A percentile compares a stretch with the other conserved stretches of the same genome.
Conservation (phyloP, 768 basidiomycete species). For the Pulveroboletus ravenelii region DNA sequence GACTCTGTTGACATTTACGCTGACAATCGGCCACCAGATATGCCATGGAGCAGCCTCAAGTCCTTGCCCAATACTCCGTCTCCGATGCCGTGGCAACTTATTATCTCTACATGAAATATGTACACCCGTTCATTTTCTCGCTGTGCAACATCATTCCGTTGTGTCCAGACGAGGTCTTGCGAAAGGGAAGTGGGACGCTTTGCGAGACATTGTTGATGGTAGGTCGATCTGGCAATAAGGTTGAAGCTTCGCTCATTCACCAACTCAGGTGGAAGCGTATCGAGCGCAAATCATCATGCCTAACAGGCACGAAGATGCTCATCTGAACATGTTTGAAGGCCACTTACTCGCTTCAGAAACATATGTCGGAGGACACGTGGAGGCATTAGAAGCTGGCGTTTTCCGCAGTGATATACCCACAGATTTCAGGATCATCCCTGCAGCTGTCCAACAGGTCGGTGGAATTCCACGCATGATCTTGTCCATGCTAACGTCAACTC, state of each 20-base stretch:
- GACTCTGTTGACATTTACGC: not conserved
- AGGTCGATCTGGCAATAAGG: slow-evolving; percentile 18
- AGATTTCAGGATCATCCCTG: slow-evolving; percentile 91
- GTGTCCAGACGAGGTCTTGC: slow-evolving; percentile 90
- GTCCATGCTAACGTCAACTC: not conserved
- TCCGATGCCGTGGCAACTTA: slow-evolving; percentile 99
- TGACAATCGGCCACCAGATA: slow-evolving; percentile 50
- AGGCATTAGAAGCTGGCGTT: slow-evolving; percentile 96
- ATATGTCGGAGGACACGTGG: slow-evolving; percentile 98
- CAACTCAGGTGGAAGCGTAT: slow-evolving; percentile 85
- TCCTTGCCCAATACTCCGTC: slow-evolving; percentile 95
- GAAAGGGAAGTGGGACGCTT: slow-evolving; percentile 94
- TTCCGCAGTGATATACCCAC: slow-evolving; percentile 94
- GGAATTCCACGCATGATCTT: not conserved
- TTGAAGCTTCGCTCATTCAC: slow-evolving; percentile 3
- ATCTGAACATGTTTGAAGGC: slow-evolving; percentile 91
- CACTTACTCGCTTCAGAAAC: slow-evolving; percentile 97
- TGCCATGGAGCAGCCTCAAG: slow-evolving; percentile 91
- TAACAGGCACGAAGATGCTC: slow-evolving; percentile 89
- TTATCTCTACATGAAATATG: slow-evolving; percentile 99
- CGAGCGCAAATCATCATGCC: slow-evolving; percentile 94
- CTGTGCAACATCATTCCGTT: slow-evolving; percentile 98
- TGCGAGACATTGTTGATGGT: slow-evolving; percentile 99
- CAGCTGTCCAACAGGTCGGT: slow-evolving; percentile 74
- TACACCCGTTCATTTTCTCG: slow-evolving; percentile 99